These are phyloP conservation scores for Tulasnella sp. DNA, from an alignment of 768 basidiomycete genomes.

Conservation along the genomic window DNA sequence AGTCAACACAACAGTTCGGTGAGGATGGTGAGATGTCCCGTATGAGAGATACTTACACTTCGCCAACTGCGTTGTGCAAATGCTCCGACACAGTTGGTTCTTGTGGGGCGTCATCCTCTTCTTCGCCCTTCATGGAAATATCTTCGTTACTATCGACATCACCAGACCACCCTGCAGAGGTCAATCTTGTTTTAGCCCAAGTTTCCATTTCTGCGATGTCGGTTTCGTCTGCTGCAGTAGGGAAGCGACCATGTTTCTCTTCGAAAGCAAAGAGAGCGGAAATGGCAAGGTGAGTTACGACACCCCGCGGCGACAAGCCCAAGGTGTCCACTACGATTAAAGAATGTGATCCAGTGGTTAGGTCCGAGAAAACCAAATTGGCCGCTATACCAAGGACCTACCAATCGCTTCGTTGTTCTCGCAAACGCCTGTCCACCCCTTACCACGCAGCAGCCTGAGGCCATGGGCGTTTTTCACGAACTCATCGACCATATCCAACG, in stretches of 20 bases:
- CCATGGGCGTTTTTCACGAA: slow-evolving; percentile 77
- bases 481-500: slow-evolving; percentile 30
- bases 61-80: slow-evolving; percentile 52
- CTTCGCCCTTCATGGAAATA: slow-evolving; percentile 5
- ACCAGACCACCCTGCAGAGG: slow-evolving; percentile 39
- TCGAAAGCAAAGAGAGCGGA: slow-evolving; percentile 39
- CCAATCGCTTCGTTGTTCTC: slow-evolving; percentile 38
- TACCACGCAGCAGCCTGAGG: slow-evolving; percentile 51
- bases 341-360: slow-evolving; percentile 8
- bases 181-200: slow-evolving; percentile 25
- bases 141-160: slow-evolving; percentile 36
- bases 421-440: slow-evolving; percentile 41
- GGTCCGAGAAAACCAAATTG: neutral
- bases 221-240: slow-evolving; percentile 21
- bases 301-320: slow-evolving; percentile 5
- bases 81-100: slow-evolving; percentile 22
- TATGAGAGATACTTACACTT: slow-evolving; percentile 46
- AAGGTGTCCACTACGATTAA: slow-evolving; percentile 30
- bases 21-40: slow-evolving; percentile 1
- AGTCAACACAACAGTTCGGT: neutral
- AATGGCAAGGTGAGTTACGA: slow-evolving; percentile 61
- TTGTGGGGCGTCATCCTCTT: slow-evolving; percentile 6
- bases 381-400: slow-evolving; percentile 27
- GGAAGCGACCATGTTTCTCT: slow-evolving; percentile 18
- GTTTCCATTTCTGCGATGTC: slow-evolving; percentile 1